Evolutionary conservation across 1,284 basidiomycete species (phyloP).

Genomic region (Cutaneotrichosporon mucoides): DNA sequence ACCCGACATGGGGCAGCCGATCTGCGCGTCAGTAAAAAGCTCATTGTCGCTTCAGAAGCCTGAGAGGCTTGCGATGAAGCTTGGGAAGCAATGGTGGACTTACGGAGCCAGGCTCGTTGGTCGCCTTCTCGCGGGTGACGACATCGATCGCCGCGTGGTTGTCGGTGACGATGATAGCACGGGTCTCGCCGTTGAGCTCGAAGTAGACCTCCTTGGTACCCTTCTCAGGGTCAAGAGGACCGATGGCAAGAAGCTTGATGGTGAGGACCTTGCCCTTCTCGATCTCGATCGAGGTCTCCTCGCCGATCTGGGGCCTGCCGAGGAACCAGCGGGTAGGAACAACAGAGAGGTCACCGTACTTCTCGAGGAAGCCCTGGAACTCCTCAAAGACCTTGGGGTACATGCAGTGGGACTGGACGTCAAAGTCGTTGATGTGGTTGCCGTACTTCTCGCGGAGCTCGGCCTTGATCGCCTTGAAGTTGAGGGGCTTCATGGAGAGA

Average conservation of each 20-base stretch:
- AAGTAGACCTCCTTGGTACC: conserved; percentile 96
- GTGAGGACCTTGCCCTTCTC: conserved; percentile 97
- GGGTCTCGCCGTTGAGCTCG: conserved; percentile 87
- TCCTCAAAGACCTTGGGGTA: conserved; percentile 86
- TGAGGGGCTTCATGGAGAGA: conserved; percentile 74
- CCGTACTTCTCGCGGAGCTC: conserved; percentile 92
- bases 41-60: too few relatives aligned
- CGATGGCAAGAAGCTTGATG: conserved; percentile 91
- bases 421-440: conserved; percentile 84
- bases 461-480: conserved; percentile 93
- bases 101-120: conserved; percentile 77
- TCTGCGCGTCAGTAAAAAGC: conserved; percentile 28
- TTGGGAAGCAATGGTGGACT: too few relatives aligned
- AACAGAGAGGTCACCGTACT: conserved; percentile 93
- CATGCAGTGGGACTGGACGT: conserved; percentile 85
- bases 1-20: conserved; percentile 78
- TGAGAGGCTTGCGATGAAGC: too few relatives aligned
- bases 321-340: conserved; percentile 97
- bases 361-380: conserved; percentile 88
- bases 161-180: conserved; percentile 91
- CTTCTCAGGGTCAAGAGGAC: conserved; percentile 83
- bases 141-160: conserved; percentile 94
- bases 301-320: conserved; percentile 81
- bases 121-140: conserved; percentile 86
- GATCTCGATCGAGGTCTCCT: conserved; percentile 95